Conservation (phyloP, 192 early-diverging fungal species). For the Coemansia umbellata region DNA sequence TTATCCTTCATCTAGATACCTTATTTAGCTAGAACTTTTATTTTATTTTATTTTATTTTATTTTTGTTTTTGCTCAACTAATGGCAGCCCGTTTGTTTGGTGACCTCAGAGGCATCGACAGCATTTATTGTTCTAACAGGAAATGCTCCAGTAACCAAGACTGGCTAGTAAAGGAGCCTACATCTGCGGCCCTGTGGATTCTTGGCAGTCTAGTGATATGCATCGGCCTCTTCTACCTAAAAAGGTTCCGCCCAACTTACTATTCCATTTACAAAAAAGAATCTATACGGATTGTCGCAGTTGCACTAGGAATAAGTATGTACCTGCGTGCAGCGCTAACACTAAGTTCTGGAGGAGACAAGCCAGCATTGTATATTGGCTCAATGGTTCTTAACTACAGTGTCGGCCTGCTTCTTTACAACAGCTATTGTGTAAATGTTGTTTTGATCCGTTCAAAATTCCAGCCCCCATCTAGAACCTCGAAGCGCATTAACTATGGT, state of each 20-base stretch:
- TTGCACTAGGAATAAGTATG: constrained; percentile 3
- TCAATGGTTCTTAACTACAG: constrained; percentile 26
- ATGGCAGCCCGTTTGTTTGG: background rate
- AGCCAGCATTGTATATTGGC: constrained; percentile 18
- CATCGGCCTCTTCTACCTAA: background rate
- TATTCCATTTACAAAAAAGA: background rate
- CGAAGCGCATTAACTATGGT: background rate
- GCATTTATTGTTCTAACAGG: constrained; percentile 1
- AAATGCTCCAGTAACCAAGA: constrained; percentile 10
- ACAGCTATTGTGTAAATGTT: background rate
- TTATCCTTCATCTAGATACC: no score
- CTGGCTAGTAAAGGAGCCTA: constrained; percentile 12
- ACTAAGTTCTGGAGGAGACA: constrained; percentile 1
- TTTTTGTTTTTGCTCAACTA: background rate
- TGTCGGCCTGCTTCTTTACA: background rate
- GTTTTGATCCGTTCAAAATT: background rate
- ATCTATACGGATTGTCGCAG: background rate
- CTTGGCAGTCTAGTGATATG: constrained; percentile 2
- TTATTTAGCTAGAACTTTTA: background rate
- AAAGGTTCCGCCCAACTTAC: background rate
- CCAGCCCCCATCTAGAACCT: constrained; percentile 2
- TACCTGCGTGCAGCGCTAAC: constrained; percentile 16
- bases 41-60: background rate
- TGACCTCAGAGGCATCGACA: background rate
- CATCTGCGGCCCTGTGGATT: constrained; percentile 2